phyloP scores from a whole-genome alignment of 352 stramenopile genomes.

The Phytophthora ohioensis region DNA sequence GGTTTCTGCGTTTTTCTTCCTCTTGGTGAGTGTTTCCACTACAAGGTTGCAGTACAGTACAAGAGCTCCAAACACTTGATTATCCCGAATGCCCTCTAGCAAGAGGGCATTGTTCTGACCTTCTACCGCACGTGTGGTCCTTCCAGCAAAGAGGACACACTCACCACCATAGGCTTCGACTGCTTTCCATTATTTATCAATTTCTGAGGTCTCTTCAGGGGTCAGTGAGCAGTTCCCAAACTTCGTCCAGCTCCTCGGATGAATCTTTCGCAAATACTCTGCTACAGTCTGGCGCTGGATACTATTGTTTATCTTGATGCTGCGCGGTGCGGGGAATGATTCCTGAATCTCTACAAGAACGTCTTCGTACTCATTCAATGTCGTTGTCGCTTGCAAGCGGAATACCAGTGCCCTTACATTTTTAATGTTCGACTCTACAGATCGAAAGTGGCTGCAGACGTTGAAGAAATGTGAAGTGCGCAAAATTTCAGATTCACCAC shows the following conservation, averaged over 20 bases:
- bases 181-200: not conserved
- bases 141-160: not conserved
- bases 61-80: slow-evolving; percentile 6
- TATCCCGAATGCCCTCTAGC: not conserved
- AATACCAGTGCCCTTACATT: slow-evolving; percentile 5
- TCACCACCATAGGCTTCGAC: not conserved
- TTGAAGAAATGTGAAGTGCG: slow-evolving; percentile 21
- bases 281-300: not conserved
- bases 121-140: slow-evolving; percentile 16
- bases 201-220: not conserved
- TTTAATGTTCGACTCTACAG: slow-evolving; percentile 9
- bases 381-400: slow-evolving; percentile 4
- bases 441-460: slow-evolving; percentile 13
- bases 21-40: not conserved
- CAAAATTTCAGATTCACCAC: slow-evolving; percentile 8
- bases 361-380: slow-evolving; percentile 3
- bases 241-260: slow-evolving; percentile 19
- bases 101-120: slow-evolving; percentile 14
- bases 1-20: slow-evolving; percentile 2
- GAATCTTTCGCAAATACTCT: slow-evolving; percentile 10
- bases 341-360: not conserved
- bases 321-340: not conserved
- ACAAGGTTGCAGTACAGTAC: slow-evolving; percentile 5
- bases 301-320: not conserved
- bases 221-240: slow-evolving; percentile 5